Evolutionary conservation across 257 asterid genomes (phyloP).

Genomic region (Scutellaria galericulata): DNA sequence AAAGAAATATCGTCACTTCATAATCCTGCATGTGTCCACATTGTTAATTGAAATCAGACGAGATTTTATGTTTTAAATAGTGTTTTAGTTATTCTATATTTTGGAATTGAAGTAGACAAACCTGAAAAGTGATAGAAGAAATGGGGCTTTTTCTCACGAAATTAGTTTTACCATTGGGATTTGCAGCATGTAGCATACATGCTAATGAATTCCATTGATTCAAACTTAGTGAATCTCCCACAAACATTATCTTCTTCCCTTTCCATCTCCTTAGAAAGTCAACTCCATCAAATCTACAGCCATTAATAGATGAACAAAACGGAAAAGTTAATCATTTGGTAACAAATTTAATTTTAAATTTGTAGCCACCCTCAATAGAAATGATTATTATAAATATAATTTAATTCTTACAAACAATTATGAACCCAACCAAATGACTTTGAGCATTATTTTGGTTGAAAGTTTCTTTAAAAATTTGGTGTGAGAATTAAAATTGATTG

Average conservation of each 20-base stretch:
- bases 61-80: not conserved
- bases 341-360: too few relatives aligned
- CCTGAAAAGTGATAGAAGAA: constrained; percentile 50
- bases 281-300: constrained; percentile 49
- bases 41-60: not conserved
- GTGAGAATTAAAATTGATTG: too few relatives aligned
- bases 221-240: constrained; percentile 62
- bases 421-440: too few relatives aligned
- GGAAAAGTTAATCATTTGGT: too few relatives aligned
- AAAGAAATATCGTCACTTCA: constrained; percentile 36
- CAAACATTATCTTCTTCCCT: constrained; percentile 68
- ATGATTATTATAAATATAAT: not conserved
- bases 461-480: too few relatives aligned
- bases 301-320: not conserved
- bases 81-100: too few relatives aligned
- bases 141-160: constrained; percentile 36
- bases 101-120: not conserved
- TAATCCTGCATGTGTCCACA: constrained; percentile 28
- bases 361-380: not conserved
- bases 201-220: constrained; percentile 64
- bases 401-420: too few relatives aligned
- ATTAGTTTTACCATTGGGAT: constrained; percentile 43
- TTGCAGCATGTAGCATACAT: constrained; percentile 57
- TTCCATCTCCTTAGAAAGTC: constrained; percentile 52
- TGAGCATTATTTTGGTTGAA: too few relatives aligned